Base-by-base conservation (phyloP, 306 rosid genomes). In the Nissolia schottii region DNA sequence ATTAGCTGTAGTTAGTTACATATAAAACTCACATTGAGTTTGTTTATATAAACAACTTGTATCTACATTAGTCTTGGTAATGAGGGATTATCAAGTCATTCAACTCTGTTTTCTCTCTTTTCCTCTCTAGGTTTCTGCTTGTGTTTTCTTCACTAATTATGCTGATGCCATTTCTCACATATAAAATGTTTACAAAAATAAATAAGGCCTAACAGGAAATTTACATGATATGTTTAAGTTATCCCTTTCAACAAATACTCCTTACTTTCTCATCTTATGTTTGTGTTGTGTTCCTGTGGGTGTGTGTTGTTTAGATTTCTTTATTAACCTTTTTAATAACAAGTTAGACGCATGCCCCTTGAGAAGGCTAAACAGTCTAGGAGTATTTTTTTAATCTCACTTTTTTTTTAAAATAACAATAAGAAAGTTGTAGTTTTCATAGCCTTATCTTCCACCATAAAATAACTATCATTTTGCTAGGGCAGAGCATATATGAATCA, bases 321-420 rank as follows among this genome's bases (percentile, higher is more conserved):
- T 18, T 69, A 7, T 38, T 51, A 7, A 35, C 27, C 31, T 37
- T 54, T 54, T 35, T 22, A 69, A 24, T 69, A 8, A 15, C 54
- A n/a, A 54, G 38, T 70, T 70, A 64, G 64, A 53, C 24, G 35
- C 9, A 27, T 68, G 24, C 15, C 74, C 56, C 63, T 67, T 68
- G 62, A 58, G 37, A 29, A 14, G 49, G 50, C 50, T 14, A 5
- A 63, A 8, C 15, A 24, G 55, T n/a, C n/a, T 32, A 43, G 38
- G 43, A 2, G 0, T 37, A 6, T 43, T n/a, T 43, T 43, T 3
- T 1, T 37, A 37, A 43, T 13, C 50, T 13, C 50, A 43, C n/a
- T n/a, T n/a, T 43, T 43, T 43, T 8, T 13, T 43, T 43, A 34
- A 13, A 12, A 43, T 4, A 43, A 43, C n/a, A n/a, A 0, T 43